Conservation (phyloP, 2,329 filamentous ascomycete genomes). For the Aspergillus sp. region DNA sequence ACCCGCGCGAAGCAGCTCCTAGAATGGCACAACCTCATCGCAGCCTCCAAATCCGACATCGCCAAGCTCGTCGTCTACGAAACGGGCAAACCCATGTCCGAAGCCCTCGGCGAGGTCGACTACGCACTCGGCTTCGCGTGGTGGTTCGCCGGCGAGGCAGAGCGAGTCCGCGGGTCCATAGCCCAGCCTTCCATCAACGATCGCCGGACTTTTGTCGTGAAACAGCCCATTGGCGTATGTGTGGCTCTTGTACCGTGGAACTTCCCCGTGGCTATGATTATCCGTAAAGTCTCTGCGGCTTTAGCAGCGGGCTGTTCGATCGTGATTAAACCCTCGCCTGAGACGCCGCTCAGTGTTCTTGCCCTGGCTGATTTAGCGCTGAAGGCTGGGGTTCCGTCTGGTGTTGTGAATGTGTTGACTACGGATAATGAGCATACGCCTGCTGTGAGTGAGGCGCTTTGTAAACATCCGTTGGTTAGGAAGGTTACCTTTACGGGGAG, state of each 20-base stretch:
- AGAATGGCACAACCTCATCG: background rate
- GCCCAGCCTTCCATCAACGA: background rate
- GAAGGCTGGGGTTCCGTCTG: conserved; percentile 32
- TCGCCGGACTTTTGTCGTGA: background rate
- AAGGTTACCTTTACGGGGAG: conserved; percentile 17
- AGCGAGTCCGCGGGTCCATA: background rate
- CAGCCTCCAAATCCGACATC: background rate
- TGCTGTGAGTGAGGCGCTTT: conserved; percentile 2
- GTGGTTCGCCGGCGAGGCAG: background rate
- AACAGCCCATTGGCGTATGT: background rate
- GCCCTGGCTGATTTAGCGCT: conserved; percentile 26
- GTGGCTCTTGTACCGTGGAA: background rate
- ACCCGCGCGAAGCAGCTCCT: background rate
- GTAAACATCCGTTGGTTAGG: background rate
- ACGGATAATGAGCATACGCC: background rate
- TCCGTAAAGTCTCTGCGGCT: background rate
- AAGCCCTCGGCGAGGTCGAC: background rate
- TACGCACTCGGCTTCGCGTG: background rate
- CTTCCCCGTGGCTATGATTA: background rate
- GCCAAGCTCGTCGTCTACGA: background rate
- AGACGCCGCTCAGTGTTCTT: conserved; percentile 34
- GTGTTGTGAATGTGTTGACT: conserved; percentile 21
- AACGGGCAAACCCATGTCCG: background rate
- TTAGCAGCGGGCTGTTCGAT: conserved; percentile 24
- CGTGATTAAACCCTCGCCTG: conserved; percentile 35